phyloP scores from a whole-genome alignment of 805 yeast genomes.

The Wickerhamomyces bisporus region DNA sequence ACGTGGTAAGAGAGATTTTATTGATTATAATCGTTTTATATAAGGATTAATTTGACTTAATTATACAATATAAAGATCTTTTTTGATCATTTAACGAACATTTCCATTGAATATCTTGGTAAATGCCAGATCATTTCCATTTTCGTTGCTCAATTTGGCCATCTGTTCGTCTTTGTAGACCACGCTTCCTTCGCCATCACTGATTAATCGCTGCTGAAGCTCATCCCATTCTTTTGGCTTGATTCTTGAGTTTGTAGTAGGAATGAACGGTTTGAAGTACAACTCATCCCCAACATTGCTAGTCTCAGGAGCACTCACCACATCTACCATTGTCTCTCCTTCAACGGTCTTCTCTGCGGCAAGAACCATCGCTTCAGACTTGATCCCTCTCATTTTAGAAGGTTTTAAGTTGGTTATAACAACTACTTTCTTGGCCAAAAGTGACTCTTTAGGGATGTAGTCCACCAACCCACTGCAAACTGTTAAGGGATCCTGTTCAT shows the following conservation, averaged over 20 bases:
- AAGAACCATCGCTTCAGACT: slow-evolving; percentile 60
- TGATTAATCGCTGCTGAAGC: slow-evolving; percentile 6
- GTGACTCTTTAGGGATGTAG: slow-evolving; percentile 32
- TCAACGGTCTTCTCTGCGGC: slow-evolving; percentile 42
- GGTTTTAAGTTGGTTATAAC: slow-evolving; percentile 55
- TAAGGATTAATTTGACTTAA: too few species aligned
- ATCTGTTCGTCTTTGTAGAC: slow-evolving; percentile 3
- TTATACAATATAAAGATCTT: too few species aligned
- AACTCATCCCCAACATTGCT: slow-evolving; percentile 36
- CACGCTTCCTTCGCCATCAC: slow-evolving; percentile 6
- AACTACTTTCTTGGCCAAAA: slow-evolving; percentile 41
- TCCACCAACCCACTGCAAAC: slow-evolving; percentile 60
- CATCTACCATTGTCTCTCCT: slow-evolving; percentile 31
- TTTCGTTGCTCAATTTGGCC: too few species aligned
- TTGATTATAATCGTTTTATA: too few species aligned
- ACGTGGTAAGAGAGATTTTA: too few species aligned
- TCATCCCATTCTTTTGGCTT: slow-evolving; percentile 13
- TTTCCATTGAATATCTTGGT: too few species aligned
- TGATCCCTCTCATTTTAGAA: slow-evolving; percentile 56
- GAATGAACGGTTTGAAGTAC: slow-evolving; percentile 25
- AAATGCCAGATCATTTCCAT: too few species aligned
- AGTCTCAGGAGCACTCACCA: slow-evolving; percentile 40
- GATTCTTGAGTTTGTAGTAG: slow-evolving; percentile 1
- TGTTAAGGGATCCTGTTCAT: slow-evolving; percentile 22
- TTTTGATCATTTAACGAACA: too few species aligned